These are phyloP conservation scores for Oryza meyeriana DNA, from an alignment of 176 grass and related monocot species.

Conservation along the genomic window DNA sequence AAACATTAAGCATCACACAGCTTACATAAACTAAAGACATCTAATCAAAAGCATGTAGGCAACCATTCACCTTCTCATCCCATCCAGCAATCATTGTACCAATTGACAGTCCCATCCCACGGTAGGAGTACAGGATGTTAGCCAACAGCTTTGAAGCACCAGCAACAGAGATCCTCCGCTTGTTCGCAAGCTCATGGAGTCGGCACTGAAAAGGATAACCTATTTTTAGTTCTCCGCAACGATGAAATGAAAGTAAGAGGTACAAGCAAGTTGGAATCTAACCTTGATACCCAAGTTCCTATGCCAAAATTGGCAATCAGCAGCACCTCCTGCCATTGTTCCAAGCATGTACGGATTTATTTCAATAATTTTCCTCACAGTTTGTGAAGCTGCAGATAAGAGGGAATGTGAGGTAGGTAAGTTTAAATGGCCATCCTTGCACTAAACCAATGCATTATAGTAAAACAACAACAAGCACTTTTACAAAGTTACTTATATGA, in stretches of 20 bases:
- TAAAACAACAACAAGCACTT: background rate
- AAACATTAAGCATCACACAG: background rate
- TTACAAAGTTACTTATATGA: background rate
- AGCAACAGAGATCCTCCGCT: conserved; percentile 82
- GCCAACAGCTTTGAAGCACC: conserved; percentile 85
- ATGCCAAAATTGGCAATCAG: conserved; percentile 99
- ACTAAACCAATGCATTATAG: background rate
- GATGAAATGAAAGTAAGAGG: background rate
- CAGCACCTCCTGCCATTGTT: conserved; percentile 92
- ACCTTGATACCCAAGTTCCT: conserved; percentile 93
- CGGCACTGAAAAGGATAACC: conserved; percentile 55
- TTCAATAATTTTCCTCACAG: conserved; percentile 97
- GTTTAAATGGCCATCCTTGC: background rate
- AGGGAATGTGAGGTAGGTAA: background rate
- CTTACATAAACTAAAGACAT: background rate
- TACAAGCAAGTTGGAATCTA: background rate
- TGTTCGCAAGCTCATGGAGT: conserved; percentile 90
- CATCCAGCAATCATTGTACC: conserved; percentile 99
- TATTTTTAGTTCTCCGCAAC: background rate
- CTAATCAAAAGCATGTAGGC: background rate
- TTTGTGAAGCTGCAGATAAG: conserved; percentile 73
- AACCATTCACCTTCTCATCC: conserved; percentile 73
- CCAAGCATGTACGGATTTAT: conserved; percentile 99
- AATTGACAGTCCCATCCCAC: conserved; percentile 85
- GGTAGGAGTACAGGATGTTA: conserved; percentile 87